These are phyloP conservation scores for Ogataea pilisensis DNA, from an alignment of 805 yeast species.

Conservation along the genomic window DNA sequence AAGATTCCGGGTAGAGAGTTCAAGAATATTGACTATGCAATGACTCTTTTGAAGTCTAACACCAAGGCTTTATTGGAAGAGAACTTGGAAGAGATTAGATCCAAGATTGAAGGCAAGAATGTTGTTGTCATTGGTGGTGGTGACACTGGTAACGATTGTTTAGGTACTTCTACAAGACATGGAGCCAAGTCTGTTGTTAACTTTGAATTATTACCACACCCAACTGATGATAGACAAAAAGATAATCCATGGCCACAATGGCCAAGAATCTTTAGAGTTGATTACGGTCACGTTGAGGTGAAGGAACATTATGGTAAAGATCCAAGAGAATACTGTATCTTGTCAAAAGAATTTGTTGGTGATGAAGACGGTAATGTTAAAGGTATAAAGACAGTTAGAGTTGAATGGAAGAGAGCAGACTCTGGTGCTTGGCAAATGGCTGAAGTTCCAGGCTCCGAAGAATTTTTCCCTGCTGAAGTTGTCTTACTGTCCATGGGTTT, in stretches of 20 bases:
- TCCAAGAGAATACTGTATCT: conserved; percentile 94
- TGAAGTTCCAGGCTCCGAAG: conserved; percentile 93
- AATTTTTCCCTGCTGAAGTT: conserved; percentile 89
- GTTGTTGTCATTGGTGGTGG: conserved; percentile 99
- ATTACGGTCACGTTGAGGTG: conserved; percentile 96
- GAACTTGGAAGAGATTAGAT: conserved; percentile 71
- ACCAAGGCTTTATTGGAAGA: conserved; percentile 85
- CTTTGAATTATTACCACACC: conserved; percentile 92
- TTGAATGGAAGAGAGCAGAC: conserved; percentile 95
- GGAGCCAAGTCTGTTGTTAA: conserved; percentile 92
- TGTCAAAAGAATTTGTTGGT: conserved; percentile 92
- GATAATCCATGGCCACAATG: conserved; percentile 99
- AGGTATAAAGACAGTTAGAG: conserved; percentile 94
- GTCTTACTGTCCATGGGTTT: conserved; percentile 96
- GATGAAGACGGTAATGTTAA: conserved; percentile 93
- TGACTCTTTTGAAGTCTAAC: conserved; percentile 84
- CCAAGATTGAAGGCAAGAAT: conserved; percentile 73
- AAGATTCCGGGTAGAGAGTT: conserved; percentile 90
- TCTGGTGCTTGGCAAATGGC: conserved; percentile 99
- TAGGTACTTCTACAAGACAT: conserved; percentile 95
- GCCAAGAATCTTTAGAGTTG: conserved; percentile 97
- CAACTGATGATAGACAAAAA: conserved; percentile 78
- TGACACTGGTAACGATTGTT: conserved; percentile 98
- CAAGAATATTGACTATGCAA: conserved; percentile 88
- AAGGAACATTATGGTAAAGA: conserved; percentile 92